Conservation (phyloP, 2,329 filamentous ascomycete genomes). For the Calonectria pteridis region DNA sequence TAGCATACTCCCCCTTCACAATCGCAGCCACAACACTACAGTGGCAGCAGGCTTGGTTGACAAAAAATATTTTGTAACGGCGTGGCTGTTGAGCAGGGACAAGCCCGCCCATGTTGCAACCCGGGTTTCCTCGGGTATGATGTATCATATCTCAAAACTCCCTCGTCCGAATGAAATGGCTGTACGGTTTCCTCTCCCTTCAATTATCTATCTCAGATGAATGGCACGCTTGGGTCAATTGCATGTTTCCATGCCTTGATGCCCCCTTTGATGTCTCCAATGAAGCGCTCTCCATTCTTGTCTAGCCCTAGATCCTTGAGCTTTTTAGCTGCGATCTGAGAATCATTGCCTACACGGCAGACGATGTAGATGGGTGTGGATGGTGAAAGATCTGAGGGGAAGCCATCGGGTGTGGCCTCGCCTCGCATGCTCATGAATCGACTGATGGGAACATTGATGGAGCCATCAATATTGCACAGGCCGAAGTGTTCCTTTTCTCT, state of each 20-base stretch:
- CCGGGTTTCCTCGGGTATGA: conserved; percentile 40
- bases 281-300: conserved; percentile 64
- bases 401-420: conserved; percentile 48
- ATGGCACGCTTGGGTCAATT: conserved; percentile 71
- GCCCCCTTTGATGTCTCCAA: conserved; percentile 80
- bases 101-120: conserved; percentile 26
- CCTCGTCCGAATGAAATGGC: conserved; percentile 37
- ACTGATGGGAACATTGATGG: conserved; percentile 75
- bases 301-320: conserved; percentile 73
- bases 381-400: conserved; percentile 53
- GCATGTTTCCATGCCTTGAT: conserved; percentile 78
- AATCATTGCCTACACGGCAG: conserved; percentile 83
- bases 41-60: conserved; percentile 18
- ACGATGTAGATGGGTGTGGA: conserved; percentile 76
- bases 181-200: conserved; percentile 21
- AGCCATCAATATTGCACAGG: conserved; percentile 80
- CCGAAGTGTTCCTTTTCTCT: conserved; percentile 87
- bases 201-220: conserved; percentile 54
- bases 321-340: conserved; percentile 75
- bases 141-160: conserved; percentile 45
- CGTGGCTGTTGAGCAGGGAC: conserved; percentile 36
- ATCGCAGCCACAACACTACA: conserved; percentile 13
- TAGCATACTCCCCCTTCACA: background rate
- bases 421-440: conserved; percentile 68
- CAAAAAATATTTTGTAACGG: conserved; percentile 34